Percentiles rank a stretch among this genome's conserved stretches.
phyloP scores from a whole-genome alignment of 768 basidiomycete species.

The Auricularia cornea region DNA sequence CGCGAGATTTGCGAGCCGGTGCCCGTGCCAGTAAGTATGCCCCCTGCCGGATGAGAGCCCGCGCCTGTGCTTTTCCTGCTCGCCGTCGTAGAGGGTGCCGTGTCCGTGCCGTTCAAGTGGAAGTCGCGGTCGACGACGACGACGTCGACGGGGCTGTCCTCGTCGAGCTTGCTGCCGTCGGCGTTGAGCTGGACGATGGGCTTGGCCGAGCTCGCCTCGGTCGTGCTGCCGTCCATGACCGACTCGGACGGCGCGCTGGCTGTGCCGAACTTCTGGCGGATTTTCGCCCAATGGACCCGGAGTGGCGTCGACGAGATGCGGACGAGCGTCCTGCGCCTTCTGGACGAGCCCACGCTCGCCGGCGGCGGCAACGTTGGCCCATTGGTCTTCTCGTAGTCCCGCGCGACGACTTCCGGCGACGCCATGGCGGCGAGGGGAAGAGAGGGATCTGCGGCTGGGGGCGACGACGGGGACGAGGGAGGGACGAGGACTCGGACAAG shows the following conservation, averaged over 20 bases:
- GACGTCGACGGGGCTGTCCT: constrained; percentile 42
- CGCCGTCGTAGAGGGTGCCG: neutral
- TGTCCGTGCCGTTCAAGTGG: constrained; percentile 11
- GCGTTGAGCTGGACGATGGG: neutral
- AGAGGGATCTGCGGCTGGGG: no score
- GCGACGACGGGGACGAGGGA: no score
- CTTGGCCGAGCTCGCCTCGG: neutral
- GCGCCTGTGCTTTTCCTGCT: neutral
- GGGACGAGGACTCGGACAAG: no score
- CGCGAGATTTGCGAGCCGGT: constrained; percentile 28
- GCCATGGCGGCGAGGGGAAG: no score
- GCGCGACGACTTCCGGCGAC: no score
- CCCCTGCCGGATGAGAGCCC: constrained; percentile 37
- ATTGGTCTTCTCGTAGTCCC: no score
- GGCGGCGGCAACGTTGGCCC: neutral
- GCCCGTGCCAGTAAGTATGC: constrained; percentile 27
- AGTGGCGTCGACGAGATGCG: constrained; percentile 17
- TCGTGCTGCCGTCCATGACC: constrained; percentile 10
- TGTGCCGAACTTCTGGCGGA: constrained; percentile 47
- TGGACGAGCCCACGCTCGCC: neutral
- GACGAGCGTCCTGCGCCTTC: neutral
- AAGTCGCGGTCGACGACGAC: constrained; percentile 65
- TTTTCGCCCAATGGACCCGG: constrained; percentile 38
- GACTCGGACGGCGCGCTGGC: constrained; percentile 42
- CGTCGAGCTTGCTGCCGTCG: neutral